Conservation (phyloP, 208 protist species). For the Phytomonas sp. region DNA sequence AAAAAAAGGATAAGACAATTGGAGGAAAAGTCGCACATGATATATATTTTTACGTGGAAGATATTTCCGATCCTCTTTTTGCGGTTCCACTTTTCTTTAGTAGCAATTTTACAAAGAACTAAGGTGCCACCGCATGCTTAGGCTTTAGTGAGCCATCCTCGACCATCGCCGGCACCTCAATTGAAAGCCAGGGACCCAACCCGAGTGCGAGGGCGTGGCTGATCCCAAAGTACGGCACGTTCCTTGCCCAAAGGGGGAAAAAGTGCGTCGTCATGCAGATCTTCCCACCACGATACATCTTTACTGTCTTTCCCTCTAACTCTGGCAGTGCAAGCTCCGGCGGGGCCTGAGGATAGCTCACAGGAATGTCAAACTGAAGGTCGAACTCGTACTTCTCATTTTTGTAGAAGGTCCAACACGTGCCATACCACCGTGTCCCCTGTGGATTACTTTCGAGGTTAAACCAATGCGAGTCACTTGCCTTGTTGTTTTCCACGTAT, state of each 20-base stretch:
- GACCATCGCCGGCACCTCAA: conserved; percentile 95
- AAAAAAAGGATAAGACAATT: too few relatives aligned
- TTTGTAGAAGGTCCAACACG: conserved; percentile 95
- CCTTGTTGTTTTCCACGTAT: conserved; percentile 96
- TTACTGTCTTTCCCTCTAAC: conserved; percentile 96
- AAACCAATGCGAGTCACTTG: conserved; percentile 95
- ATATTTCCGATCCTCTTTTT: not conserved
- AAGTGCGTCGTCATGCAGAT: conserved; percentile 98
- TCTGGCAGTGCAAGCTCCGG: conserved; percentile 95
- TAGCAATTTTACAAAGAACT: too few relatives aligned
- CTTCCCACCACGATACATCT: conserved; percentile 98
- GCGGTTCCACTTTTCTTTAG: not conserved
- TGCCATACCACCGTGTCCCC: conserved; percentile 95
- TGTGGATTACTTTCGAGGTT: conserved; percentile 90
- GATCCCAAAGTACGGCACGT: conserved; percentile 96
- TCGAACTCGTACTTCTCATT: conserved; percentile 96
- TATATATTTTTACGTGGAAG: not conserved
- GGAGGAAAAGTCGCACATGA: too few relatives aligned
- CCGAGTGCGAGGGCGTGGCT: conserved; percentile 95
- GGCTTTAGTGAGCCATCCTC: conserved; percentile 79
- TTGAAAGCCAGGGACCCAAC: conserved; percentile 95
- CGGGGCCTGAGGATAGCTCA: conserved; percentile 93
- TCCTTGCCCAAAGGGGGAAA: conserved; percentile 95
- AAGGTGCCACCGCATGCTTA: conserved; percentile 9
- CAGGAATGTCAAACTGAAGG: conserved; percentile 96